A percentile compares a stretch with the other conserved stretches of the same genome.
Conservation (phyloP, 495 filamentous ascomycete genomes). For the Aspergillus mulundensis region DNA sequence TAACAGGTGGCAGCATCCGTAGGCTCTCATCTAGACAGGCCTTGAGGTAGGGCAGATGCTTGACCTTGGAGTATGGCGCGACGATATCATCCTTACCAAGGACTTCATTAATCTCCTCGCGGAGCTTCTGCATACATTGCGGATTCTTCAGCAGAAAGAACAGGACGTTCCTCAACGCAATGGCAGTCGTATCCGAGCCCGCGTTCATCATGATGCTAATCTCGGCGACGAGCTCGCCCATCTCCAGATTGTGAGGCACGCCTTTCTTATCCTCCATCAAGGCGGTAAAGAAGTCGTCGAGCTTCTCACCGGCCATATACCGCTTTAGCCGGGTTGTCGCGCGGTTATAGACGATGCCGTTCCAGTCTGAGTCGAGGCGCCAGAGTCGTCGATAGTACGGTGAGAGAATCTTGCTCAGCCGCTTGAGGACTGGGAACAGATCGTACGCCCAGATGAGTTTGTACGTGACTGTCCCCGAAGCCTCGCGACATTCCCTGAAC, state of each 20-base stretch:
- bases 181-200: slow-evolving; percentile 49
- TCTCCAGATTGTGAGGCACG: slow-evolving; percentile 22
- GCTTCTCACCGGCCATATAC: slow-evolving; percentile 37
- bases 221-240: slow-evolving; percentile 25
- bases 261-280: slow-evolving; percentile 47
- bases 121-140: no score
- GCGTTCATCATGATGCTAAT: slow-evolving; percentile 43
- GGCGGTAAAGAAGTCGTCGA: slow-evolving; percentile 50
- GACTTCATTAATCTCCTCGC: no score
- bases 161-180: slow-evolving; percentile 43
- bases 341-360: slow-evolving; percentile 32
- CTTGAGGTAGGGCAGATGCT: slow-evolving; percentile 31
- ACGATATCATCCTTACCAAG: slow-evolving; percentile 24
- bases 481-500: slow-evolving; percentile 35
- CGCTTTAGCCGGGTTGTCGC: slow-evolving; percentile 11
- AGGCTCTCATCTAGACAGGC: slow-evolving; percentile 42
- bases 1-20: slow-evolving; percentile 31
- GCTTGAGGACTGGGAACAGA: slow-evolving; percentile 26
- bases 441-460: slow-evolving; percentile 41
- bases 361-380: slow-evolving; percentile 18
- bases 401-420: slow-evolving; percentile 9
- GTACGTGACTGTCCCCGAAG: slow-evolving; percentile 28
- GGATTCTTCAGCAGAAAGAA: slow-evolving; percentile 53
- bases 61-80: slow-evolving; percentile 34
- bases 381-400: slow-evolving; percentile 14